Evolutionary conservation across 1,139 yeast species (phyloP).

Genomic region (Geotrichum candidum): DNA sequence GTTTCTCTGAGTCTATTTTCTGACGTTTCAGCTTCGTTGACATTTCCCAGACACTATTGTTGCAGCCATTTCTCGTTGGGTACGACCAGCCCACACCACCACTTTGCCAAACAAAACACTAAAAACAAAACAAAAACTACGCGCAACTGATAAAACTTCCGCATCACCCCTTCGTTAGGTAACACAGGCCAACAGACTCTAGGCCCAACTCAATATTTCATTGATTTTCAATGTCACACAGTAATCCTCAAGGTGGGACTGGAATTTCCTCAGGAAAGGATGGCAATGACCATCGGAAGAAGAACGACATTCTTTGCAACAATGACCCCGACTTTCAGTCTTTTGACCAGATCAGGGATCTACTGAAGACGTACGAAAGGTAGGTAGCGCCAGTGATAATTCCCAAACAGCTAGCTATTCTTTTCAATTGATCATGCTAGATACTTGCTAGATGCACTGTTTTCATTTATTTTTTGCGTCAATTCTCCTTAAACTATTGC

Average conservation of each 20-base stretch:
- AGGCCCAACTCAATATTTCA: background rate
- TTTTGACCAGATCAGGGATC: conserved; percentile 6
- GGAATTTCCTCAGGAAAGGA: background rate
- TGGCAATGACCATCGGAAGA: background rate
- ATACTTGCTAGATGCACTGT: background rate
- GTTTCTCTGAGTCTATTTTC: no score
- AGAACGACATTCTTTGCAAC: background rate
- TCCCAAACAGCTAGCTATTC: background rate
- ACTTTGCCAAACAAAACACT: no score
- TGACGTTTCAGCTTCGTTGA: no score
- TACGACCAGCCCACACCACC: no score
- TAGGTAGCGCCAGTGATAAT: background rate
- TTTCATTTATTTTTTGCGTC: background rate
- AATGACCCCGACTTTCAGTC: conserved; percentile 1
- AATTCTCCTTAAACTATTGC: background rate
- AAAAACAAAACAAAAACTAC: background rate
- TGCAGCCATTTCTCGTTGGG: no score
- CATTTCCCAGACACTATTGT: no score
- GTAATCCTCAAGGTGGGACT: background rate
- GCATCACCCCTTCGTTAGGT: background rate
- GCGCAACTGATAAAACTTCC: background rate
- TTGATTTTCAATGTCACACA: background rate
- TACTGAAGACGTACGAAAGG: conserved; percentile 7
- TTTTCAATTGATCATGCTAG: background rate
- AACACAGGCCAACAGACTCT: background rate